Conservation (phyloP, 148 eudicot genomes). For the Nyssa sinensis region DNA sequence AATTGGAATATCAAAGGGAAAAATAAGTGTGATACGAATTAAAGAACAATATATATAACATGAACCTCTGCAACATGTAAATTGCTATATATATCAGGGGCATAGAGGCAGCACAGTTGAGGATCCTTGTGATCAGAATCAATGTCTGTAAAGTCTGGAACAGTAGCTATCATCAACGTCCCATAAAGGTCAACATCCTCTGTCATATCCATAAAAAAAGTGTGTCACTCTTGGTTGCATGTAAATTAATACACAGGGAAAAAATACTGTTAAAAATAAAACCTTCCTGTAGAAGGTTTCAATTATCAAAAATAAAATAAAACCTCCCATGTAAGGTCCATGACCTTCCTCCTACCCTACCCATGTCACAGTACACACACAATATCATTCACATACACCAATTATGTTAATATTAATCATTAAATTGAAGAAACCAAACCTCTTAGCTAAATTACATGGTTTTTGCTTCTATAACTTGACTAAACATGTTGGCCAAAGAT, state of each 20-base stretch:
- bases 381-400: not conserved
- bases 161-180: slow-evolving; percentile 25
- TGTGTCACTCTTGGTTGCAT: not conserved
- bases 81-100: slow-evolving; percentile 55
- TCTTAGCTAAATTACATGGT: not conserved
- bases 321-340: not conserved
- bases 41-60: slow-evolving; percentile 1
- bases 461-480: not conserved
- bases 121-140: slow-evolving; percentile 72
- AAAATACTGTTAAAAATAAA: not conserved
- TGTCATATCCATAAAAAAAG: slow-evolving; percentile 18
- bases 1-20: not conserved
- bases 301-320: no score
- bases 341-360: not conserved
- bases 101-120: slow-evolving; percentile 67
- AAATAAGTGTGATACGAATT: not conserved
- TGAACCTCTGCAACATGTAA: slow-evolving; percentile 72
- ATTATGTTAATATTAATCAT: not conserved
- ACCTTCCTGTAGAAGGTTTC: not conserved
- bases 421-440: not conserved
- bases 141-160: slow-evolving; percentile 51
- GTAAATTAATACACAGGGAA: not conserved
- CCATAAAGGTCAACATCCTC: slow-evolving; percentile 28
- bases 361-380: not conserved
- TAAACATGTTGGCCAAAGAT: not conserved